Percentiles rank a stretch among this genome's conserved stretches.
Conservation (phyloP, 2,329 filamentous ascomycete genomes). For the Fusarium sp. region DNA sequence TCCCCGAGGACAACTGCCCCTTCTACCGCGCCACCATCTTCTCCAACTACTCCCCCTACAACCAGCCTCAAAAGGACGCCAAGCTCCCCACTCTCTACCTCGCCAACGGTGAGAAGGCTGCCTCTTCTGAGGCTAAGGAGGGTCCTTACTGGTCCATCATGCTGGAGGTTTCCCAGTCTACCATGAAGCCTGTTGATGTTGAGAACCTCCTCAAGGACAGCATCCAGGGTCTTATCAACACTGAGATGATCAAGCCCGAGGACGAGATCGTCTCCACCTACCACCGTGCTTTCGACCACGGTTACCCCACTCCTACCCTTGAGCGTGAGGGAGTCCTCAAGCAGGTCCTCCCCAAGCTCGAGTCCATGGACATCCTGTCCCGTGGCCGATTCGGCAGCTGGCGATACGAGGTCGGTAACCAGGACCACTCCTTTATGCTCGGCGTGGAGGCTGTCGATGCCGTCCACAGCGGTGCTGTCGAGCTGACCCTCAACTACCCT, state of each 20-base stretch:
- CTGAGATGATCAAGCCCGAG: constrained; percentile 89
- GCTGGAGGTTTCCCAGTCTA: constrained; percentile 96
- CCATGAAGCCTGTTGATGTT: constrained; percentile 92
- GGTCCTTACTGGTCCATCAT: constrained; percentile 99
- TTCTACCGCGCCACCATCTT: constrained; percentile 99
- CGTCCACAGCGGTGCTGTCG: constrained; percentile 88
- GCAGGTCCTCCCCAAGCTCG: constrained; percentile 91
- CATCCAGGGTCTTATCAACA: constrained; percentile 98
- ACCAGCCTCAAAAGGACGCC: constrained; percentile 85
- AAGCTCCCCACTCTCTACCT: constrained; percentile 90
- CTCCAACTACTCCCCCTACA: constrained; percentile 99
- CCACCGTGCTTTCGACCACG: constrained; percentile 97
- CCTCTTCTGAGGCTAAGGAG: constrained; percentile 78
- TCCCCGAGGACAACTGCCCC: constrained; percentile 97
- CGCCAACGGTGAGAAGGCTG: constrained; percentile 85
- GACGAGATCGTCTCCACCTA: constrained; percentile 99
- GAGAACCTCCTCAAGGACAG: constrained; percentile 88
- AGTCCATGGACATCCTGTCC: constrained; percentile 91
- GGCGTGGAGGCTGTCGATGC: constrained; percentile 94
- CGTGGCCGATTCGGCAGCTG: constrained; percentile 98
- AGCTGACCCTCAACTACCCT: constrained; percentile 95
- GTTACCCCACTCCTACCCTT: constrained; percentile 94
- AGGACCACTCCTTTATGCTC: constrained; percentile 98
- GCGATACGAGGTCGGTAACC: constrained; percentile 97
- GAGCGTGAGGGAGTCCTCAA: constrained; percentile 96